Evolutionary conservation across 768 basidiomycete species (phyloP), one percentile per base, ranked within the genome.

Genomic region (Pholiota conissans): DNA sequence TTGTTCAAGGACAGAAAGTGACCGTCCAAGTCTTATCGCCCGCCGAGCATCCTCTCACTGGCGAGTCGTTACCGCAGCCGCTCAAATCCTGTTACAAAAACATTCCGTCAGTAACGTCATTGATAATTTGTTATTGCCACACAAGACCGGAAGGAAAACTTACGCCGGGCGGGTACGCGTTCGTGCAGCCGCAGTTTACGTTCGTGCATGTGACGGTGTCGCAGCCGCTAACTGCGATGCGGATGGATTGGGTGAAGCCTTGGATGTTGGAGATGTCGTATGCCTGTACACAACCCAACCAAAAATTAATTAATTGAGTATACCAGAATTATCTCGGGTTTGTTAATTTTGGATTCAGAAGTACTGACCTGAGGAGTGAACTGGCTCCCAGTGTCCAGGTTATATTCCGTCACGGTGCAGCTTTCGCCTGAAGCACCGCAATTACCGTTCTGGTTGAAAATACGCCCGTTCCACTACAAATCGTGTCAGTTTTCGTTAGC

Each of bases 231-330:
- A 74, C 75, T 40, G 60, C 64, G 47, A 76, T 72, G 24, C 62
- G 49, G 18, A 76, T 69, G 8, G 73, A 73, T 57, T 76, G 73
- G 2, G 75, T 76, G 63, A 76, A 78, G 5, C 75, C 76, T 62
- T 74, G 75, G 55, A 78, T 76, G 61, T 77, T 78, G 35, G 76
- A 77, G 22, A 78, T 74, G 55, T 78, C 76, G 59, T 78, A 77
- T 10, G 74, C 72, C 66, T 76, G 61, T 20, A n/a, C 27, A 50
- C 49, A 28, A 6, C 20, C 16, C 28, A n/a, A 53, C 5, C 18
- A 20, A n/a, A 22, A 18, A 37, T 37, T 10, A 9, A 11, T 24
- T n/a, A 24, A 20, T 20, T 29, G 16, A 20, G 13, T 26, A 1
- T n/a, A n/a, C n/a, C n/a, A n/a, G n/a, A n/a, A n/a, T n/a, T n/a